These are phyloP conservation scores for Argentina anserina DNA, from an alignment of 306 rosid genomes.

Conservation along the genomic window DNA sequence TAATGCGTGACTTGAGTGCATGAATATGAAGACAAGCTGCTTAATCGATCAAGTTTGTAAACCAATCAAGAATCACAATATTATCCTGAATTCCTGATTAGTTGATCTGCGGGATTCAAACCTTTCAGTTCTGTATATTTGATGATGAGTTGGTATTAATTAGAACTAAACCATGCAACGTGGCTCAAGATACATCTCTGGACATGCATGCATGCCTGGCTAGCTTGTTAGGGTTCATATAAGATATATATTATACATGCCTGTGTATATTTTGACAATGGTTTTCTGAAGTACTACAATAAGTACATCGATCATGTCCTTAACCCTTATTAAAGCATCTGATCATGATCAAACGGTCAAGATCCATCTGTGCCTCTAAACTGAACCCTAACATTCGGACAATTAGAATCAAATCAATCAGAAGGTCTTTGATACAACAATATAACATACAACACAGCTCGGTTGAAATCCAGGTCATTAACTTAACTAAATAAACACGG, in stretches of 20 bases:
- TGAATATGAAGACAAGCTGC: neutral
- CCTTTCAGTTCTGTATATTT: conserved; percentile 32
- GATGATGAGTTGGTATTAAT: neutral
- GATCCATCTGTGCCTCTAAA: conserved; percentile 30
- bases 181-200: conserved; percentile 17
- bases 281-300: conserved; percentile 50
- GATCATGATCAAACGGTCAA: conserved; percentile 36
- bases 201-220: neutral
- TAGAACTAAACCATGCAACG: conserved; percentile 25
- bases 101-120: conserved; percentile 23
- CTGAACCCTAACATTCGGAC: conserved; percentile 58
- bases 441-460: conserved; percentile 25
- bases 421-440: conserved; percentile 26
- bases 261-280: conserved; percentile 33
- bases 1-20: neutral
- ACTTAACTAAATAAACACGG: conserved; percentile 1
- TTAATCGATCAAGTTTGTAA: conserved; percentile 15
- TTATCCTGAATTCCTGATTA: conserved; percentile 1
- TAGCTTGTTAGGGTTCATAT: neutral
- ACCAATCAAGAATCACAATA: conserved; percentile 1
- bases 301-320: conserved; percentile 51
- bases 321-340: conserved; percentile 22
- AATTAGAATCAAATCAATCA: conserved; percentile 61
- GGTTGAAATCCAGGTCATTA: conserved; percentile 34
- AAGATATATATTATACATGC: neutral